Evolutionary conservation across 352 stramenopile genomes (phyloP), one percentile per base, ranked within the genome.

Genomic region (Ophiocytium majus): DNA sequence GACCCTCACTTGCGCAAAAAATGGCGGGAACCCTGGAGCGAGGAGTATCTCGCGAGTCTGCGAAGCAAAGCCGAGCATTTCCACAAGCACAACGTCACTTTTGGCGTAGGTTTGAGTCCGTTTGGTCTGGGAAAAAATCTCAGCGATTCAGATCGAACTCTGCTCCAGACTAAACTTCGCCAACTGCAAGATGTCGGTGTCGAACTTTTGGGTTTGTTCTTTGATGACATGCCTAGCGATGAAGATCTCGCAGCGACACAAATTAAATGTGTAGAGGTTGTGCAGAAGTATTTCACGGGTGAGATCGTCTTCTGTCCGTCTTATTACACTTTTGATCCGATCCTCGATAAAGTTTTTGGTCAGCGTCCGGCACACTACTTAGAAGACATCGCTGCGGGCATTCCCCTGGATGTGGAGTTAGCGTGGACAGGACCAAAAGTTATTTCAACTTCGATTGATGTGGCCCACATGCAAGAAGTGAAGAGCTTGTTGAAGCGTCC

Each of bases 321-420:
- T 23, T 71, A 71, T 28, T 71, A 71, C 28, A 71, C 57, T 23
- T 71, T 71, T 28, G 57, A 71, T 71, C 57, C 57, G 57, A 71
- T 71, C 57, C 57, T 71, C 23, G 57, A 71, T 23, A 71, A 71
- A 71, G 57, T 71, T 71, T 71, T 71, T 28, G 57, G 57, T 28
- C 23, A 71, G 57, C 23, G 23, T 23, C 57, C 57, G 23, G 57
- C 23, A 71, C 23, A 71, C 28, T 71, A 71, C 28, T 28, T 71
- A 23, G 28, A 23, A 23, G 57, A 71, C 28, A 71, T 71, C 28
- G 57, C 57, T 23, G 28, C 19, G 57, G 19, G 23, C 28, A 71
- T 71, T 28, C 57, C 57, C 23, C 23, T 23, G 23, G 57, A 71
- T 71, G 28, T 71, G 19, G 23, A 23, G 23, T 23, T 71, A 28